phyloP scores from a whole-genome alignment of 306 rosid species.

The Abrus pulchellus region DNA sequence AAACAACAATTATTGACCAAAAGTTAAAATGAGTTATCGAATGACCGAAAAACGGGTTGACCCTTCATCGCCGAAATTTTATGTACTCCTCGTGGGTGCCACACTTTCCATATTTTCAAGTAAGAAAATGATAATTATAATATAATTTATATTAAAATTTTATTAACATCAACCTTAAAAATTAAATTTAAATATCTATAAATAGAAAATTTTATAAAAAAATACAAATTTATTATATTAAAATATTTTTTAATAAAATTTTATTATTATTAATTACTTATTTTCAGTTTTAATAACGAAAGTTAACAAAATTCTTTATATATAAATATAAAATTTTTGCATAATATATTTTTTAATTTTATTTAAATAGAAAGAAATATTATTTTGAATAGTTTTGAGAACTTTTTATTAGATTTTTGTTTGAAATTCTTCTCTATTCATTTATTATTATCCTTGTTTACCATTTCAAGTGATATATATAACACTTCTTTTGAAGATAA shows the following conservation, averaged over 20 bases:
- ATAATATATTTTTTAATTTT: no score
- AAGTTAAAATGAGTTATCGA: neutral
- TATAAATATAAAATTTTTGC: neutral
- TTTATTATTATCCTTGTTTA: neutral
- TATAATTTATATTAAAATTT: neutral
- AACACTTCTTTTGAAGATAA: no score
- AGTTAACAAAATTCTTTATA: no score
- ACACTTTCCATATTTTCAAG: neutral
- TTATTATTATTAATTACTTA: no score
- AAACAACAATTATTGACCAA: neutral
- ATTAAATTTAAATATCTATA: no score
- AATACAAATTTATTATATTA: no score
- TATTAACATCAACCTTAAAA: no score
- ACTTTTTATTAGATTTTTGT: neutral
- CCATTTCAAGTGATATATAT: neutral
- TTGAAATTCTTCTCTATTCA: neutral
- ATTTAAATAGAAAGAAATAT: no score
- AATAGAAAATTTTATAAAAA: no score
- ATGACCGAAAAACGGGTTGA: constrained; percentile 7
- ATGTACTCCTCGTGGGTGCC: neutral
- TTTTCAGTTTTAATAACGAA: no score
- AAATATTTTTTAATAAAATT: no score
- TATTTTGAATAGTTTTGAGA: neutral
- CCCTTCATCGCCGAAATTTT: neutral
- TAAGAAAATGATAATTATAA: neutral